Percentiles rank a stretch among this genome's conserved stretches.
Conservation (phyloP, 2,329 filamentous ascomycete genomes). For the Penicillium palitans region DNA sequence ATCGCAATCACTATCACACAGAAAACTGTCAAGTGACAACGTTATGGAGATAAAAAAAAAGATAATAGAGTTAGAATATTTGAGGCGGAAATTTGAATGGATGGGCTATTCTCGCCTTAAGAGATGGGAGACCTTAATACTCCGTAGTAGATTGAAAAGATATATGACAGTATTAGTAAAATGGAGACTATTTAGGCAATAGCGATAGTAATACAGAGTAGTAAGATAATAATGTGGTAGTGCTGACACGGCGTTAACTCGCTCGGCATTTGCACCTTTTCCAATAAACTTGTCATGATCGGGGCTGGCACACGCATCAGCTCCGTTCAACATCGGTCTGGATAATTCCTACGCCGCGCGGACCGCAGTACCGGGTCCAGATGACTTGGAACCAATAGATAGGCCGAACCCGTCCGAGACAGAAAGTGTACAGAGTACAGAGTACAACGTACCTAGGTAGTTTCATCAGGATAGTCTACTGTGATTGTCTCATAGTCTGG, state of each 20-base stretch:
- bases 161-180: not conserved
- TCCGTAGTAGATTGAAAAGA: not conserved
- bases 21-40: slow-evolving; percentile 14
- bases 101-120: not conserved
- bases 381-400: slow-evolving; percentile 11
- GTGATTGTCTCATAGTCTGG: slow-evolving; percentile 1
- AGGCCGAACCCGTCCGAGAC: not conserved
- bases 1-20: slow-evolving; percentile 19
- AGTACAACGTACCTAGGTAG: not conserved
- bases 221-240: not conserved
- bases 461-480: not conserved
- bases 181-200: not conserved
- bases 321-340: not conserved
- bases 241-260: slow-evolving; percentile 1
- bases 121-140: not conserved
- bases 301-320: slow-evolving; percentile 6
- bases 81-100: not conserved
- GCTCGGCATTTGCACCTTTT: not conserved
- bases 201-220: not conserved
- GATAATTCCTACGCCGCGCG: slow-evolving; percentile 10
- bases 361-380: slow-evolving; percentile 17
- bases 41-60: not conserved
- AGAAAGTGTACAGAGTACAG: not conserved
- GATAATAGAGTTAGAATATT: not conserved
- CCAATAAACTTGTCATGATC: slow-evolving; percentile 2